These are phyloP conservation scores for Thuja plicata DNA, from an alignment of 83 land plant species.

Conservation along the genomic window DNA sequence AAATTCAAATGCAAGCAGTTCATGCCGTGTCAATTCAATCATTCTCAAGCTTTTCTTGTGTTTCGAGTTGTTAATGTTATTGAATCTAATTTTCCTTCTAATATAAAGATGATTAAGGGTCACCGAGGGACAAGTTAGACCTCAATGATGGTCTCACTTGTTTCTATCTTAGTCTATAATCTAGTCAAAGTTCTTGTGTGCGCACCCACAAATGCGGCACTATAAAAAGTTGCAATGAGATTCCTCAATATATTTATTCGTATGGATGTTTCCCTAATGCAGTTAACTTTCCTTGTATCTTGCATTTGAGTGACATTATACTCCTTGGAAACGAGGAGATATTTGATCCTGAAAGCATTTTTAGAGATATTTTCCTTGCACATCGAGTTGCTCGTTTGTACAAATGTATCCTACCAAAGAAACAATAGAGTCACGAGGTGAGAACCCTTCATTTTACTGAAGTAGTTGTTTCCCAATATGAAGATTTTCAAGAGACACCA, in stretches of 20 bases:
- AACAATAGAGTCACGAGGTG: too few species aligned
- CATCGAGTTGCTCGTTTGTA: constrained; percentile 45
- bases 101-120: constrained; percentile 49
- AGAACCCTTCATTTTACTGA: constrained; percentile 47
- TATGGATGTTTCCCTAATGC: background rate
- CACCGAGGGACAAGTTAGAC: constrained; percentile 79
- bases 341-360: constrained; percentile 32
- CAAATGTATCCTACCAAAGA: too few species aligned
- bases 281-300: constrained; percentile 1
- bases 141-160: constrained; percentile 36
- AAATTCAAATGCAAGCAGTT: constrained; percentile 4
- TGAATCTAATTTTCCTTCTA: background rate
- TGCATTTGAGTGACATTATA: constrained; percentile 47
- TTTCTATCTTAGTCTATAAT: constrained; percentile 23
- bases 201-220: constrained; percentile 73
- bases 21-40: background rate
- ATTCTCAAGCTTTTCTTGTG: background rate
- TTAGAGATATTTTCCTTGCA: constrained; percentile 46
- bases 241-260: constrained; percentile 13
- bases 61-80: background rate
- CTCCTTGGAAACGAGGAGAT: constrained; percentile 49
- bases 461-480: constrained; percentile 20
- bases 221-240: constrained; percentile 35
- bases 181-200: constrained; percentile 34
- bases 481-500: constrained; percentile 24